Base-by-base conservation (phyloP, 768 basidiomycete species). In the Tulasnella calospora region DNA sequence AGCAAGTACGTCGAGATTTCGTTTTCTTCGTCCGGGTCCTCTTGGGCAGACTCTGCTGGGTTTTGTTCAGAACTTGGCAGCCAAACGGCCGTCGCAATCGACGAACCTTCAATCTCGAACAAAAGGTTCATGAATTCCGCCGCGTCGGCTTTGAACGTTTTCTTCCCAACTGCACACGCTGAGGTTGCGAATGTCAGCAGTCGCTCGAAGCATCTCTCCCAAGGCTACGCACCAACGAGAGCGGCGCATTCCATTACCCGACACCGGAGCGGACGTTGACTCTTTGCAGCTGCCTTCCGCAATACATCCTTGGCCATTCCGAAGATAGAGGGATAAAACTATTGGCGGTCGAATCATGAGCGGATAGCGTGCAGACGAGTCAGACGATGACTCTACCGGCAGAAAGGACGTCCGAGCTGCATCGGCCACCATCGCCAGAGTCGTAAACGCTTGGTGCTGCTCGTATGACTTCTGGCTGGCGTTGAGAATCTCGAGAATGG, bases 221-320 rank as follows among this genome's bases (percentile, higher is more conserved):
- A 36, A 30, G 33, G 17, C 1, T 33, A 76, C 89, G 23, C 55
- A 94, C 94, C 94, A 79, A 94, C 92, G 30, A 95, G 85, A 10
- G 93, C 93, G 0, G 93, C 94, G 83, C 94, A 95, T 82, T 96
- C 95, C 93, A 97, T 95, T 0, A 94, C 93, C 82, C 95, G 94
- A 40, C 83, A 84, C 55, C 90, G 88, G 73, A 96, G 82, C 82
- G 90, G 91, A 35, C 87, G 86, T 83, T 92, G 91, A 73, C 91
- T 90, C 0, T 87, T 83, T 8, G 89, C 89, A 61, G 90, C 91
- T 15, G 92, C 92, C 71, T 92, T 92, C 27, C 89, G 85, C 72
- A 97, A 87, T 0, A 95, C 92, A 77, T 90, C 90, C 79, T 96
- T 82, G 30, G 95, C 83, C 4, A 95, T 86, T 0, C 94, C 93